Base-by-base conservation (phyloP, 23 red algal species). In the Agarophyton chilense region DNA sequence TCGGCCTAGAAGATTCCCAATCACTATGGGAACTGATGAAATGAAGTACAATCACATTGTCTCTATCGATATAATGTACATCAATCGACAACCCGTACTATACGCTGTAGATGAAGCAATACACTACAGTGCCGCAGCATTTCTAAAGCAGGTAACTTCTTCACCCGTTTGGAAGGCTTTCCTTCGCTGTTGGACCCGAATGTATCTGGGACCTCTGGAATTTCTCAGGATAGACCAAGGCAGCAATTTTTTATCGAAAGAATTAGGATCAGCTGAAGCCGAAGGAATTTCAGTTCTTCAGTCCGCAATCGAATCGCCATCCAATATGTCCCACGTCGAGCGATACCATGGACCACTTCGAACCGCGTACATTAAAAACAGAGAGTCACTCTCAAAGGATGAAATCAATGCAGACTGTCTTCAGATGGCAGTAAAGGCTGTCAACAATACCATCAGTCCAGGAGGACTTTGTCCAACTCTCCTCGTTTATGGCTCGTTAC, bases 321-420 rank as follows among this genome's bases (percentile, higher is more conserved):
- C 25, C 12, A 90, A 52, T 4, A 90, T 90, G 54, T 51, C 52
- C 16, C 72, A 79, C 26, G 50, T 90, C 17, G 86, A 90, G 41
- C 50, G 86, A 13, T 80, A 90, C 54, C 71, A 79, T 50, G 71
- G 19, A 13, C 49, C 53, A 2, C 75, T 90, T 17, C 19, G 53
- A 18, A 19, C 47, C 7, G 71, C 53, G 22, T 90, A 72, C 40
- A 60, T 52, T 16, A 76, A 62, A 22, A 74, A 75, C 29, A 21
- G 83, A 8, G 10, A 51, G 19, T 54, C 29, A 2, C 4, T 56
- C 7, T 24, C 47, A 25, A 2, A 24, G 6, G 13, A 1, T 18
- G 24, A 55, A 65, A 68, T 28, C 32, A 42, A 71, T 42, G 45
- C 31, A 26, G 81, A 86, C 16, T 86, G 13, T 33, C 66, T 68